Evolutionary conservation across 1,284 basidiomycete species (phyloP), one percentile per base, ranked within the genome.

Genomic region (Heterobasidion parviporum): DNA sequence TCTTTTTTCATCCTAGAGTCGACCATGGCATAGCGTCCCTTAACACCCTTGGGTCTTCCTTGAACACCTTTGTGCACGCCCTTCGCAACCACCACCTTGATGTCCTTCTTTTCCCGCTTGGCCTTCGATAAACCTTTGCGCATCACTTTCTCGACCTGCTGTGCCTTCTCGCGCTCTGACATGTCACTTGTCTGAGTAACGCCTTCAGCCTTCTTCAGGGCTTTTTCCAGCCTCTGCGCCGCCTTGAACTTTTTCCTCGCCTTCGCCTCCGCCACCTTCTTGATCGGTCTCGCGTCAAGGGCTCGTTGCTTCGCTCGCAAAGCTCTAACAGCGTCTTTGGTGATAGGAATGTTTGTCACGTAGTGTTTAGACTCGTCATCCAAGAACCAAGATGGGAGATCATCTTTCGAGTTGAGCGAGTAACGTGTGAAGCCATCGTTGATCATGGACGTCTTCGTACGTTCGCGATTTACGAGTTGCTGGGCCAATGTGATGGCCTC

Each of bases 251-350:
- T 99, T 76, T 99, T 99, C 59, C 97, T 82, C 41, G 93, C 94
- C 73, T 99, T 99, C 47, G 97, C 97, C 74, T 99, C 97, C 16
- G 96, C 97, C 10, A 99, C 81, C 78, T 99, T 99, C 77, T 98
- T 99, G 75, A 99, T 99, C 15, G 97, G 97, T 12, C 97, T 84
- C 2, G 96, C 95, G 68, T 99, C 94, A 50, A 99, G 78, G 6
- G 94, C 93, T 26, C 95, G 87, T 74, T 97, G 92, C 67, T 89
- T 92, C 15, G 91, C 93, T 38, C 92, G 85, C 41, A 99, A 79
- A 3, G 87, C 88, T 54, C 80, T 80, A 56, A 99, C 78, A 6
- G 97, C 97, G 70, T 99, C 97, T 72, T 98, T 99, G 1, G 96
- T 98, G 60, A 99, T 82, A 14, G 97, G 97, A 54, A 99, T 79